Evolutionary conservation across 441 rosid genomes (phyloP), one percentile per base, ranked within the genome.

Genomic region (Gossypium schwendimanii): DNA sequence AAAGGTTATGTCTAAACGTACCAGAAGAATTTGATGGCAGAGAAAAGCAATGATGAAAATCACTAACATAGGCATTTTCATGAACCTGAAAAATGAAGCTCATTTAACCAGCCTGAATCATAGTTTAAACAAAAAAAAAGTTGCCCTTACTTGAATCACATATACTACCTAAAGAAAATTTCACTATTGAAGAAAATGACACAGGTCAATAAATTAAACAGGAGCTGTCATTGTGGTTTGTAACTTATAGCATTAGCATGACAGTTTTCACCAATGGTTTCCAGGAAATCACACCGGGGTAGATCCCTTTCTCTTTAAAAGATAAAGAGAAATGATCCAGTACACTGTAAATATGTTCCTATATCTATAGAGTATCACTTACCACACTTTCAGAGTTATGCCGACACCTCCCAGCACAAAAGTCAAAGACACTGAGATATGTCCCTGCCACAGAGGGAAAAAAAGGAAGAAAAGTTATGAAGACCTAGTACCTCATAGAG

Each of bases 331-430:
- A 28, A 45, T 26, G 26, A 71, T 41, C 54, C 14, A 47, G 12
- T 24, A 2, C 1, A 59, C 26, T 49, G 6, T 20, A 47, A 60
- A 17, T 45, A 17, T n/a, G 49, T 59, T 58, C 57, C 41, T 12
- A 58, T 45, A 71, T 60, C 36, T 60, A 64, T 55, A 67, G 55
- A 73, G 54, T 44, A 70, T 45, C 21, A n/a, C 85, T 80, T 85
- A 94, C 98, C 90, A 95, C 98, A 69, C 99, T 93, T 76, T 87
- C 96, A 50, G 97, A 92, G 73, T 85, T 95, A 79, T 95, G 99
- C 20, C 98, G 96, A 74, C 99, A 95, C 77, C 97, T 92, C 77
- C 97, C 97, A 72, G 96, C 80, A 84, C 98, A 95, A 80, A 86
- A 95, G 76, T 93, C 94, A 83, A 95, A 95, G 18, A 91, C 88